These are phyloP conservation scores for Akanthomyces lecanii DNA, from an alignment of 2,329 filamentous ascomycete species.

Conservation along the genomic window DNA sequence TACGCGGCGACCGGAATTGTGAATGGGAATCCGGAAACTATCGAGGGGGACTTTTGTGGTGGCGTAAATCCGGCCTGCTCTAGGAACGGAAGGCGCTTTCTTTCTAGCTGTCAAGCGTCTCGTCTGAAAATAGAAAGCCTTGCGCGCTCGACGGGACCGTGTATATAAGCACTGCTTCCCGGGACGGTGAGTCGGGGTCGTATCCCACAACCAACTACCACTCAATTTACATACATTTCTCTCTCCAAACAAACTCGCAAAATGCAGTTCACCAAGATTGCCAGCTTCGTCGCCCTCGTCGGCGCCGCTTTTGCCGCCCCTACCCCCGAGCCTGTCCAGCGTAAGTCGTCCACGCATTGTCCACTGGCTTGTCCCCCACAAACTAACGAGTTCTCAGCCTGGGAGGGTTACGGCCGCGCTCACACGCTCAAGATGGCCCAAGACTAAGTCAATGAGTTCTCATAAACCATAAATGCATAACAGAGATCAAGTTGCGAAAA, in stretches of 20 bases:
- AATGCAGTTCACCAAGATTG: constrained; percentile 2
- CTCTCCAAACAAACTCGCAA: not conserved
- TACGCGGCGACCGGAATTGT: too few relatives aligned
- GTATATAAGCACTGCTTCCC: not conserved
- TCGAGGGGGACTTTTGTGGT: not conserved
- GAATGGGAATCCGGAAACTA: not conserved
- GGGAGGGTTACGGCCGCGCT: not conserved
- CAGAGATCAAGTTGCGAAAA: too few relatives aligned
- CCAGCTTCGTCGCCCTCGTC: constrained; percentile 1
- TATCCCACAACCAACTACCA: not conserved
- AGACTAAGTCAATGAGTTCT: not conserved
- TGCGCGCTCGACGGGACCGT: too few relatives aligned
- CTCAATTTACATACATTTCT: not conserved
- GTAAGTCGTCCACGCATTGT: not conserved
- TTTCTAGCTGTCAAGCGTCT: too few relatives aligned
- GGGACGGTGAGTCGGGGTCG: too few relatives aligned
- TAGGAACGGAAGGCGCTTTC: not conserved
- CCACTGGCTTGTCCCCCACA: not conserved
- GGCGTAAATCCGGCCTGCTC: not conserved
- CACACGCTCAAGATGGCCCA: constrained; percentile 6
- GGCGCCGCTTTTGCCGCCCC: not conserved
- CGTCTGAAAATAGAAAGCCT: too few relatives aligned
- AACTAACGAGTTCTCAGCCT: not conserved
- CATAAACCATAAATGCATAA: too few relatives aligned
- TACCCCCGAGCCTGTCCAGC: not conserved